These are phyloP conservation scores for Hordeum vulgare DNA, from an alignment of 176 grass and related monocot genomes.

Conservation along the genomic window MorexV3_pseudomolecules_assembly NC_058524.1:606288524-606289023, in stretches of 20 bases:
- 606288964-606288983: conserved; percentile 21
- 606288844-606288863: conserved; percentile 34
- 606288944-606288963: neutral
- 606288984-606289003: conserved; percentile 20
- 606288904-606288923: neutral
- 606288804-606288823: neutral
- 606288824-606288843: neutral
- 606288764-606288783: neutral
- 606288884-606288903: conserved; percentile 14
- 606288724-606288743: neutral
- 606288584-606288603: too few relatives aligned
- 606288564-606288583: too few relatives aligned
- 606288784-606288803: neutral
- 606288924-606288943: conserved; percentile 8
- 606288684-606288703: neutral
- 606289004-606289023: conserved; percentile 1
- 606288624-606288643: too few relatives aligned
- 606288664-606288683: neutral
- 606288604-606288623: too few relatives aligned
- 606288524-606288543: too few relatives aligned
- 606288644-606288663: too few relatives aligned
- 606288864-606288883: conserved; percentile 10
- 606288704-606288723: neutral
- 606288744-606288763: neutral
- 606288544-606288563: too few relatives aligned